Evolutionary conservation across 1,284 basidiomycete genomes (phyloP).

Genomic region (Pholiota adiposa): DNA sequence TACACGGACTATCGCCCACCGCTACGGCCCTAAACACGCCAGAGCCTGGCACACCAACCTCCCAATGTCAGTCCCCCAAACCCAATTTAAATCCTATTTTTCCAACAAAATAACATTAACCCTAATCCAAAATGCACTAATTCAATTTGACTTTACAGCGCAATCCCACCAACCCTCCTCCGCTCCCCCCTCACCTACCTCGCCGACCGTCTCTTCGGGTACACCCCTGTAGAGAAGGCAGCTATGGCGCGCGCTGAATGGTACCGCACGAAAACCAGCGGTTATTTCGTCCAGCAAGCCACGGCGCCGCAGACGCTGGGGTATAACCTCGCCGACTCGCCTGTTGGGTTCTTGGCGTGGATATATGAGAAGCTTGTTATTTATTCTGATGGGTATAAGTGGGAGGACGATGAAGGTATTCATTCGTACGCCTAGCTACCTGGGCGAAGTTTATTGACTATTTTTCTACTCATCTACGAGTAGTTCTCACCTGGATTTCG

Average conservation of each 20-base stretch:
- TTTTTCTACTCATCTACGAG: no score
- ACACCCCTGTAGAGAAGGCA: slow-evolving; percentile 39
- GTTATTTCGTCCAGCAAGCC: slow-evolving; percentile 47
- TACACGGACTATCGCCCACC: slow-evolving; percentile 39
- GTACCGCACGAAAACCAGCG: slow-evolving; percentile 38
- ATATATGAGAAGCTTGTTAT: slow-evolving; percentile 60
- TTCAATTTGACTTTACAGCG: no score
- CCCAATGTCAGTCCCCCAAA: not conserved
- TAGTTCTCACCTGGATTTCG: slow-evolving; percentile 63
- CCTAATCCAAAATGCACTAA: no score
- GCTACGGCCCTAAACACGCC: slow-evolving; percentile 40
- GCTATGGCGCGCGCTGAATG: slow-evolving; percentile 36
- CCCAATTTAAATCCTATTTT: no score
- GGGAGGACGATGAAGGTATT: slow-evolving; percentile 49
- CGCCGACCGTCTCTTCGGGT: slow-evolving; percentile 30
- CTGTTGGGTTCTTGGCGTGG: slow-evolving; percentile 60
- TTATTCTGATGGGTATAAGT: slow-evolving; percentile 56
- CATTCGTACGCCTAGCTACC: no score
- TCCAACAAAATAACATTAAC: no score
- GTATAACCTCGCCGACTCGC: slow-evolving; percentile 60
- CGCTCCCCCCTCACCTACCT: slow-evolving; percentile 26
- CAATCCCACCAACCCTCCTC: slow-evolving; percentile 12
- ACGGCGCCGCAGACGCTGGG: slow-evolving; percentile 61
- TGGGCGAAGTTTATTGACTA: no score
- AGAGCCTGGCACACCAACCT: slow-evolving; percentile 40